Evolutionary conservation across 768 basidiomycete genomes (phyloP).

Genomic region (Collybia sp.): DNA sequence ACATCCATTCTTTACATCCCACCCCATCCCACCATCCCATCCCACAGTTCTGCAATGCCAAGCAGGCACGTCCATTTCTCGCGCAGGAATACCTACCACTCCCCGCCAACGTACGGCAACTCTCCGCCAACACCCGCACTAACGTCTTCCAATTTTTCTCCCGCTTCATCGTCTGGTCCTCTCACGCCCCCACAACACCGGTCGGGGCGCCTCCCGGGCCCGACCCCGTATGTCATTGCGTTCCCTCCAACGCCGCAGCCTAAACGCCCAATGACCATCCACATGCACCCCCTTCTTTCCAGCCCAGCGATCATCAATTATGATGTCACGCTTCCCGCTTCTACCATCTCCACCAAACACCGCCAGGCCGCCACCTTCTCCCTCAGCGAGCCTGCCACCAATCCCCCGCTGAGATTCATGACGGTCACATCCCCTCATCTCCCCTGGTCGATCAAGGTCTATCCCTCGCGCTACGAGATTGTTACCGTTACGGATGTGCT

Average conservation of each 20-base stretch:
- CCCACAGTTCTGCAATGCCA: conserved; percentile 7
- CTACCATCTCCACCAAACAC: conserved; percentile 17
- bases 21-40: no score
- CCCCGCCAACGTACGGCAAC: conserved; percentile 8
- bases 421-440: conserved; percentile 22
- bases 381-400: conserved; percentile 27
- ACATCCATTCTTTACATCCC: no score
- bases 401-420: conserved; percentile 23
- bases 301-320: conserved; percentile 17
- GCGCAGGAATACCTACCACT: conserved; percentile 1
- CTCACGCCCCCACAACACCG: conserved; percentile 8
- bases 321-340: conserved; percentile 23
- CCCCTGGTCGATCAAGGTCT: conserved; percentile 31
- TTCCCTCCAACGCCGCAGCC: background rate
- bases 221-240: background rate
- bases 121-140: conserved; percentile 11
- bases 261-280: conserved; percentile 10
- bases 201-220: conserved; percentile 7
- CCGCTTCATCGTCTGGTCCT: conserved; percentile 7
- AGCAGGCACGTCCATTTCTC: conserved; percentile 16
- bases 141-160: conserved; percentile 7
- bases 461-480: conserved; percentile 17
- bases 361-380: conserved; percentile 16
- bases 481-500: conserved; percentile 34
- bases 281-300: conserved; percentile 21